phyloP scores from a whole-genome alignment of 164 flowering plant genomes.

The Pachysandra terminalis region DNA sequence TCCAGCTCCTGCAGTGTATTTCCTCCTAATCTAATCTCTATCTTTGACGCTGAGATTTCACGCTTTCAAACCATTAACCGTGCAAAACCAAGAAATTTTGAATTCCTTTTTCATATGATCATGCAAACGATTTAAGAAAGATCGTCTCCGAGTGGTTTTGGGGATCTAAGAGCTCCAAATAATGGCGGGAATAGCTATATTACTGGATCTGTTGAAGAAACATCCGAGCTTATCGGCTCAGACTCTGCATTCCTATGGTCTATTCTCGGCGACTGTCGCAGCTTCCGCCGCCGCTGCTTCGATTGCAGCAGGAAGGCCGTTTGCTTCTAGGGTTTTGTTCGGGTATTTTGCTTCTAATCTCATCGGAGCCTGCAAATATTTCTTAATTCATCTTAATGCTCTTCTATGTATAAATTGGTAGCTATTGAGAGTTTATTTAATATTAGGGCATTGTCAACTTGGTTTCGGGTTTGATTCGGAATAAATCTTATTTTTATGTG shows the following conservation, averaged over 20 bases:
- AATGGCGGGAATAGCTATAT: constrained; percentile 48
- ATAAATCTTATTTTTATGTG: neutral
- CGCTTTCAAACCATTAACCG: too few species aligned
- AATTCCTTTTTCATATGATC: neutral
- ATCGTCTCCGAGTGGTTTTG: neutral
- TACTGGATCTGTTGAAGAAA: constrained; percentile 53
- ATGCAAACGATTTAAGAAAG: constrained; percentile 1
- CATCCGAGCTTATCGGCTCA: constrained; percentile 40
- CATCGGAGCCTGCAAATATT: neutral
- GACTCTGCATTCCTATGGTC: constrained; percentile 39
- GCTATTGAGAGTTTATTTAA: neutral
- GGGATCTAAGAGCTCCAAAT: neutral
- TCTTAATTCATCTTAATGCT: neutral
- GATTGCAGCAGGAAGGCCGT: constrained; percentile 31
- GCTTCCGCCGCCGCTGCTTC: constrained; percentile 59
- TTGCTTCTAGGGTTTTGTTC: constrained; percentile 46
- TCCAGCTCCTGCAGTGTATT: too few species aligned
- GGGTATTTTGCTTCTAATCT: constrained; percentile 33
- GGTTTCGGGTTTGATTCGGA: neutral
- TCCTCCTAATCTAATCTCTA: too few species aligned
- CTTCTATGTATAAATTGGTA: neutral
- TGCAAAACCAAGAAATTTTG: too few species aligned
- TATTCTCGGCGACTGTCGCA: constrained; percentile 47
- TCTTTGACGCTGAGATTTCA: too few species aligned
- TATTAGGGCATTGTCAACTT: neutral